Base-by-base conservation (phyloP, 352 stramenopile species). In the Globisporangium sylvaticum region DNA sequence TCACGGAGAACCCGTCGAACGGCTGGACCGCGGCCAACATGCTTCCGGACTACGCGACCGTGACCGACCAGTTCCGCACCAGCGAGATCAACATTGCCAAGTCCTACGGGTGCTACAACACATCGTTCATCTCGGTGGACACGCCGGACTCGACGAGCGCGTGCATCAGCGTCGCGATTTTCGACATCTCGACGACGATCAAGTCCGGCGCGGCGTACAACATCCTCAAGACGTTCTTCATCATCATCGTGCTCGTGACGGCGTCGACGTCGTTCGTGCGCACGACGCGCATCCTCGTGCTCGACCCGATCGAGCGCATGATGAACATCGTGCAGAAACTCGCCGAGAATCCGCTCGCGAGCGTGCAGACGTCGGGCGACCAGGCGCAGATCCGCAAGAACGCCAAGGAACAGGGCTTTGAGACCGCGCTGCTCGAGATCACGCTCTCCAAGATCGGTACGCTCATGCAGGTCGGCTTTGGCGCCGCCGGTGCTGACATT, bases 301-400 rank as follows among this genome's bases (percentile, higher is more conserved):
- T 97, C 15, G 79, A 96, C 53, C 91, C 90, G 1, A 97, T 97
- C 54, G 90, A 97, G 67, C 90, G 92, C 48, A 97, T 97, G 91
- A 96, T 97, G 77, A 74, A 77, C 34, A 89, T 96, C 25, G 89
- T 97, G 7, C 85, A 96, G 61, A 87, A 91, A 29, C 78, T 97
- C 5, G 89, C 90, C 0, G 88, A 93, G 64, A 97, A 97, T 46
- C 91, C 90, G 7, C 71, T 97, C 12, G 82, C 87, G n/a, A 94
- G 83, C 65, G 83, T 97, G 25, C 84, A 94, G 63, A 82, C 75
- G 22, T 80, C 84, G 0, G 76, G 71, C 5, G 71, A 88, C 55
- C 78, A 88, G 5, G 79, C 78, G n/a, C 70, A 91, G 56, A 87
- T 92, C 50, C 81, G 78, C 42, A 89, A 88, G 62, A 87, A 91